A percentile compares a stretch with the other conserved stretches of the same genome.
Conservation (phyloP, 441 rosid genomes). For the Arabidopsis lyrata region DNA sequence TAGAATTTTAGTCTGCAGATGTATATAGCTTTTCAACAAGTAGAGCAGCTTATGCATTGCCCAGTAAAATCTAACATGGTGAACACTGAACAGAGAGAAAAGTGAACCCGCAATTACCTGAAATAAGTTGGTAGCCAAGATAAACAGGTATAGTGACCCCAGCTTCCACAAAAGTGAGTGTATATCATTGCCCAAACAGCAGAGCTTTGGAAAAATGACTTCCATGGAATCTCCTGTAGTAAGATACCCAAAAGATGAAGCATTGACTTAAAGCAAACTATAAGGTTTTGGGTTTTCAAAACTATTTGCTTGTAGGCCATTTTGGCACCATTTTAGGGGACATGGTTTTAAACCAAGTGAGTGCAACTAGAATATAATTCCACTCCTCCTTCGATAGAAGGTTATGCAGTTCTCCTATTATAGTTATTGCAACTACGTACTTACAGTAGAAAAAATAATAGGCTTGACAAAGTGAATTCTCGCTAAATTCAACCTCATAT, state of each 20-base stretch:
- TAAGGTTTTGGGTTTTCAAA: constrained; percentile 13
- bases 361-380: constrained; percentile 3
- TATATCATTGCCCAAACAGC: constrained; percentile 97
- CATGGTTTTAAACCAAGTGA: constrained; percentile 9
- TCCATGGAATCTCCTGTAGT: constrained; percentile 88
- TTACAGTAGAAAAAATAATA: constrained; percentile 9
- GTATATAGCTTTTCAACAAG: constrained; percentile 1
- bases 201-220: constrained; percentile 69
- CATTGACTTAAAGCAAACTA: constrained; percentile 19
- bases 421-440: constrained; percentile 7
- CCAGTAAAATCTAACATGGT: constrained; percentile 5
- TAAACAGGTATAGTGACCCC: constrained; percentile 95
- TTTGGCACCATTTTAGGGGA: constrained; percentile 13
- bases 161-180: constrained; percentile 97
- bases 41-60: background rate
- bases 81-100: constrained; percentile 2
- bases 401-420: constrained; percentile 22
- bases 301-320: constrained; percentile 6
- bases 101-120: constrained; percentile 57
- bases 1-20: background rate
- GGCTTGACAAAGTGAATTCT: constrained; percentile 5
- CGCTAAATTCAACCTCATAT: background rate
- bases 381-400: background rate
- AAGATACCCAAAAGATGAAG: constrained; percentile 31
- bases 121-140: constrained; percentile 98